Evolutionary conservation across 305 asterid genomes (phyloP).

Genomic region (Ajuga reptans): DNA sequence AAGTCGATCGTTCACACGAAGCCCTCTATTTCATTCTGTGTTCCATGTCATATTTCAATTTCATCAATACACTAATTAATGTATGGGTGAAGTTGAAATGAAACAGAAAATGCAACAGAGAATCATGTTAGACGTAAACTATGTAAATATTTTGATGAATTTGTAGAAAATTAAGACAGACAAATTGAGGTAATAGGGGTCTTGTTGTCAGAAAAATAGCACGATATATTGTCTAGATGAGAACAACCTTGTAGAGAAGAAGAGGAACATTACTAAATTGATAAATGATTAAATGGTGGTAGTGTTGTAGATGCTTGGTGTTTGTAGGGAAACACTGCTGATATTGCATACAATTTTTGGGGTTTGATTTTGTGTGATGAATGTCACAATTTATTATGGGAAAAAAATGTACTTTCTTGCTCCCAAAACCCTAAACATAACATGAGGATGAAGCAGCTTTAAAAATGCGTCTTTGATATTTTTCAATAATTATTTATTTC

Average conservation of each 20-base stretch:
- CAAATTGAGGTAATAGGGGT: conserved; percentile 20
- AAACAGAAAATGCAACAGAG: too few relatives aligned
- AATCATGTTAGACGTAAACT: not conserved
- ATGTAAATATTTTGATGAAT: not conserved
- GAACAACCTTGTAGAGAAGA: conserved; percentile 22
- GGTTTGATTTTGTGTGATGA: not conserved
- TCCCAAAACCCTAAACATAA: conserved; percentile 15
- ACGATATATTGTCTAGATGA: conserved; percentile 27
- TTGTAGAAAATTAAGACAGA: too few relatives aligned
- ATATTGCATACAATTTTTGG: not conserved
- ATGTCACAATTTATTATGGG: conserved; percentile 9
- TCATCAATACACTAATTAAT: too few relatives aligned
- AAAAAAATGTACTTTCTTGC: conserved; percentile 5
- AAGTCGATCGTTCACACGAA: too few relatives aligned
- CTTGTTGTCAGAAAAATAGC: conserved; percentile 27
- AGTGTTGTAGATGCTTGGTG: not conserved
- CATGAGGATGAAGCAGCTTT: not conserved
- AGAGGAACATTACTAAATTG: conserved; percentile 17
- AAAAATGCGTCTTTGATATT: too few relatives aligned
- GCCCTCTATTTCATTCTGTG: too few relatives aligned
- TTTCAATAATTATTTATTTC: too few relatives aligned
- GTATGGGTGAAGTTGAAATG: too few relatives aligned
- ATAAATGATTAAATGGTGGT: conserved; percentile 24
- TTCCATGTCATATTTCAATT: too few relatives aligned
- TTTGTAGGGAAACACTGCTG: not conserved